These are phyloP conservation scores for Coniochaeta sp. DNA, from an alignment of 2,329 filamentous ascomycete genomes.

Conservation along the genomic window DNA sequence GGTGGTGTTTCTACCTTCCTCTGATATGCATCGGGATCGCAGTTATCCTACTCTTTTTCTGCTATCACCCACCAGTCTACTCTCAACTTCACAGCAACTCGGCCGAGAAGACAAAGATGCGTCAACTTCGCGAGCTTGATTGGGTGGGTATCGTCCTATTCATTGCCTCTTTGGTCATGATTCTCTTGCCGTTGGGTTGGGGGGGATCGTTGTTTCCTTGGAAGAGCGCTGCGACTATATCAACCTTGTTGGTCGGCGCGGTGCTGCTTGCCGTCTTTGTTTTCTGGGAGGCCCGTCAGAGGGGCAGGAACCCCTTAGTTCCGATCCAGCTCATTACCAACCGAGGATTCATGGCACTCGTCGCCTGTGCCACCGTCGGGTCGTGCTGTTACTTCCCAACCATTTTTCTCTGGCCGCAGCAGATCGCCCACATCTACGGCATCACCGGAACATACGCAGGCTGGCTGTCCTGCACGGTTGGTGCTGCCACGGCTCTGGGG, in stretches of 20 bases:
- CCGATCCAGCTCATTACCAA: slow-evolving; percentile 29
- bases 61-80: slow-evolving; percentile 30
- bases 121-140: not conserved
- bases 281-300: slow-evolving; percentile 22
- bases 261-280: slow-evolving; percentile 26
- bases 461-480: slow-evolving; percentile 29
- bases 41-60: slow-evolving; percentile 26
- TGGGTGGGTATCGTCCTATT: not conserved
- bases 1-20: slow-evolving; percentile 33
- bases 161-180: not conserved
- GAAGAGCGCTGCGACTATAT: slow-evolving; percentile 29
- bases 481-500: slow-evolving; percentile 24
- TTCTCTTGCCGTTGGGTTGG: not conserved
- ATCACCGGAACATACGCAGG: slow-evolving; percentile 25
- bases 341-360: slow-evolving; percentile 27
- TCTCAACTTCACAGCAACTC: slow-evolving; percentile 26
- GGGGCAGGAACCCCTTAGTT: slow-evolving; percentile 15
- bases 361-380: slow-evolving; percentile 27
- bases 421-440: slow-evolving; percentile 26
- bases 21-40: slow-evolving; percentile 26
- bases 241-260: slow-evolving; percentile 26
- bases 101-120: slow-evolving; percentile 18
- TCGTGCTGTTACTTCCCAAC: slow-evolving; percentile 23
- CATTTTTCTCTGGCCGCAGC: slow-evolving; percentile 27
- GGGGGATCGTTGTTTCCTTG: slow-evolving; percentile 26